phyloP scores from a whole-genome alignment of 2,329 filamentous ascomycete species.

The Trichoderma sp. region DNA sequence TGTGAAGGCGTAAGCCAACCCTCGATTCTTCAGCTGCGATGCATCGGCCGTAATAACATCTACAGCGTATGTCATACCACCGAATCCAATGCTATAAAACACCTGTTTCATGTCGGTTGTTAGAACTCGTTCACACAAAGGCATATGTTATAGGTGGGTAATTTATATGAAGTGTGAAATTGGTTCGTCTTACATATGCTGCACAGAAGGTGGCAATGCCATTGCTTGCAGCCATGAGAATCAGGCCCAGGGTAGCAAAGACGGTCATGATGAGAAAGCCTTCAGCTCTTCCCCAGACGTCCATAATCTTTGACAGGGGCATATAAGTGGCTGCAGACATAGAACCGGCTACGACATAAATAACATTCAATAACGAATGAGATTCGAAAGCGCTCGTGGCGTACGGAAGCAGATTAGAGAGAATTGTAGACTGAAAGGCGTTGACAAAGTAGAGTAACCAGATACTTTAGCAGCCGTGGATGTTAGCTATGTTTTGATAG shows the following conservation, averaged over 20 bases:
- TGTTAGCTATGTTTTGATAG: slow-evolving; percentile 13
- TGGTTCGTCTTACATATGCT: slow-evolving; percentile 30
- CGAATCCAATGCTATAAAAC: slow-evolving; percentile 60
- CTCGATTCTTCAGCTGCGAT: slow-evolving; percentile 40
- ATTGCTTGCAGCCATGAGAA: slow-evolving; percentile 60
- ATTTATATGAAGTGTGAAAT: neutral
- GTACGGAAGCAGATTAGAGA: slow-evolving; percentile 42
- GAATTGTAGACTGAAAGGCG: slow-evolving; percentile 44
- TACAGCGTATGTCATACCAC: slow-evolving; percentile 59
- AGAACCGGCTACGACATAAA: slow-evolving; percentile 51
- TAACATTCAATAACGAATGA: slow-evolving; percentile 53
- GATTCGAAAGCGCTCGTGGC: slow-evolving; percentile 49
- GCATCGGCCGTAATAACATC: slow-evolving; percentile 66
- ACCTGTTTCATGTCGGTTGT: slow-evolving; percentile 38
- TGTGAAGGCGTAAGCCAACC: slow-evolving; percentile 39
- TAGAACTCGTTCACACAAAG: neutral
- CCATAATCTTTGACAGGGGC: slow-evolving; percentile 59
- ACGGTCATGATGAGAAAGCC: slow-evolving; percentile 54
- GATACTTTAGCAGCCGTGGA: slow-evolving; percentile 30
- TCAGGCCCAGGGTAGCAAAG: slow-evolving; percentile 47
- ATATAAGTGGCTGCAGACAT: slow-evolving; percentile 60
- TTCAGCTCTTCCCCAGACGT: slow-evolving; percentile 61
- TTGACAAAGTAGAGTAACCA: slow-evolving; percentile 52
- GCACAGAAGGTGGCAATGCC: slow-evolving; percentile 46
- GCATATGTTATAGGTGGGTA: neutral